phyloP scores from a whole-genome alignment of 2,329 filamentous ascomycete genomes.

The Phoma herbarum region DNA sequence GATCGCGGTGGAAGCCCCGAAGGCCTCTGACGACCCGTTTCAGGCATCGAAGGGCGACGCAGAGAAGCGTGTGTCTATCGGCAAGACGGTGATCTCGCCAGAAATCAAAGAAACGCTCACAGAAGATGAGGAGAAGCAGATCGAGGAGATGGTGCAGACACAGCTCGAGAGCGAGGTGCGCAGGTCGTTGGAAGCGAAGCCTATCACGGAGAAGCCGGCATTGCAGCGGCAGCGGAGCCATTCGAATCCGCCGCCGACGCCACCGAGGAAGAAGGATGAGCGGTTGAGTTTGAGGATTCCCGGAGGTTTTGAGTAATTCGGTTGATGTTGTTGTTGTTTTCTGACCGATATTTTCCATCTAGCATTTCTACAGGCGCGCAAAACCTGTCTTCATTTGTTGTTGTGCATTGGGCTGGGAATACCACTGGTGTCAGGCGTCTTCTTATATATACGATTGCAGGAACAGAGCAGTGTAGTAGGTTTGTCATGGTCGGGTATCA shows the following conservation, averaged over 20 bases:
- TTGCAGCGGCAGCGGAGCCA: conserved; percentile 36
- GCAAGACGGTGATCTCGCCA: conserved; percentile 47
- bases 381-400: background rate
- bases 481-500: background rate
- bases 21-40: conserved; percentile 49
- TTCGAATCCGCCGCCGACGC: conserved; percentile 36
- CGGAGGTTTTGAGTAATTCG: conserved; percentile 37
- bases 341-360: background rate
- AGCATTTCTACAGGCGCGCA: conserved; percentile 14
- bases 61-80: conserved; percentile 50
- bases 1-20: conserved; percentile 29
- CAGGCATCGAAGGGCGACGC: conserved; percentile 33
- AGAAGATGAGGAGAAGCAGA: conserved; percentile 45
- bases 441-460: background rate
- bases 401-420: conserved; percentile 14
- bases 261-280: conserved; percentile 43
- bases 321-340: background rate
- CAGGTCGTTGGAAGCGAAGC: conserved; percentile 34
- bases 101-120: conserved; percentile 21
- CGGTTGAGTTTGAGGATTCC: conserved; percentile 48
- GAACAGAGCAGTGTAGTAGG: background rate
- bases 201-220: conserved; percentile 16
- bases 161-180: conserved; percentile 47
- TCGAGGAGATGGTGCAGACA: conserved; percentile 46
- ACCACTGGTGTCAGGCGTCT: conserved; percentile 16